These are phyloP conservation scores for Immersiella caudata DNA, from an alignment of 495 filamentous ascomycete species.

Conservation along the genomic window DNA sequence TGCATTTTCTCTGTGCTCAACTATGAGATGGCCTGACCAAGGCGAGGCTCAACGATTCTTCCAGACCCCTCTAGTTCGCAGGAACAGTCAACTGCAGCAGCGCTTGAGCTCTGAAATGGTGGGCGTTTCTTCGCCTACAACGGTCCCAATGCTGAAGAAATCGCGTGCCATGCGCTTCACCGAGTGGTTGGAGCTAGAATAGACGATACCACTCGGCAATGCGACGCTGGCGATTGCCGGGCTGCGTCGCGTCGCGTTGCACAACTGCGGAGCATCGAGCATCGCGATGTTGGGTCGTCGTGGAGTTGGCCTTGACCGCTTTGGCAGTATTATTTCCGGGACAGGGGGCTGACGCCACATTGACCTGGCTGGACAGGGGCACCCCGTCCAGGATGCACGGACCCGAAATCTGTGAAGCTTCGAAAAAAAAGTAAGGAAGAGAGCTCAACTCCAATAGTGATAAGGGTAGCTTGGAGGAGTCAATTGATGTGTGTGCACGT, in stretches of 20 bases:
- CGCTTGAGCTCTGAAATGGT: too few species aligned
- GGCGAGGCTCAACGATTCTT: too few species aligned
- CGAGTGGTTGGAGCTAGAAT: too few species aligned
- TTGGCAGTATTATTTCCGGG: slow-evolving; percentile 4
- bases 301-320: slow-evolving; percentile 4
- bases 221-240: not conserved
- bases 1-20: too few species aligned
- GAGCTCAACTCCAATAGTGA: not conserved
- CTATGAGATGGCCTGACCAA: too few species aligned
- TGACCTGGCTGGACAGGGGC: not conserved
- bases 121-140: too few species aligned
- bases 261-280: not conserved
- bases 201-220: not conserved
- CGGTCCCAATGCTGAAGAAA: too few species aligned
- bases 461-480: not conserved
- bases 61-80: too few species aligned
- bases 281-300: not conserved
- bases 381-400: not conserved
- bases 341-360: not conserved
- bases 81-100: too few species aligned
- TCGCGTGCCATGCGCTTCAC: too few species aligned
- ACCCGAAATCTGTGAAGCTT: not conserved
- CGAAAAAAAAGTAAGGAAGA: not conserved
- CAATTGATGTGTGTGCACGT: not conserved
- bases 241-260: not conserved